phyloP scores from a whole-genome alignment of 129 eudicot genomes.

The Ambrosia artemisiifolia region DNA sequence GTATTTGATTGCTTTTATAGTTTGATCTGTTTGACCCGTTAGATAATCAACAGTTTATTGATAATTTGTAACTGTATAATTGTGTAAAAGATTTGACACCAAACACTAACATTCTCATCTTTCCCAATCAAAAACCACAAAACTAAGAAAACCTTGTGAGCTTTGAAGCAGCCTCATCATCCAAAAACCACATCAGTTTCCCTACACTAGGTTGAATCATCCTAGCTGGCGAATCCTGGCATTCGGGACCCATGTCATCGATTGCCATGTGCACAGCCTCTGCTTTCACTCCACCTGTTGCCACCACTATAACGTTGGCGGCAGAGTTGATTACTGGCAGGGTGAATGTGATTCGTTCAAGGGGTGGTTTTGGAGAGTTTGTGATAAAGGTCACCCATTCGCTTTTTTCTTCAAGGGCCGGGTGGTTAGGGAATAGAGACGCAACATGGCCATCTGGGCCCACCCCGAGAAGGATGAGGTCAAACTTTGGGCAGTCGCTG shows the following conservation, averaged over 20 bases:
- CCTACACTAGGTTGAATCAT: conserved; percentile 57
- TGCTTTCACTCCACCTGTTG: conserved; percentile 53
- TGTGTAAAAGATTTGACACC: neutral
- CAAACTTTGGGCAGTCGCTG: conserved; percentile 70
- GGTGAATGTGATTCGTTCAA: conserved; percentile 61
- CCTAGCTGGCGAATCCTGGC: conserved; percentile 49
- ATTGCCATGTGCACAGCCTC: conserved; percentile 49
- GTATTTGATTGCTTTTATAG: neutral
- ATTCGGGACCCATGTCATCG: conserved; percentile 29
- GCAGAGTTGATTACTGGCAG: conserved; percentile 71
- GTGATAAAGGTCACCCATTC: conserved; percentile 59
- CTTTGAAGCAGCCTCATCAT: conserved; percentile 58
- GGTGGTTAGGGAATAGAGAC: conserved; percentile 54
- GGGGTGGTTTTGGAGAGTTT: conserved; percentile 54
- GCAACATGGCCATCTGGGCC: conserved; percentile 67
- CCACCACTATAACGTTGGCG: conserved; percentile 52
- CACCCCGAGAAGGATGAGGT: conserved; percentile 56
- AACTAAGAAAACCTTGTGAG: conserved; percentile 31
- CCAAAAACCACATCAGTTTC: conserved; percentile 70
- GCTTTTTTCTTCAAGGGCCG: conserved; percentile 35
- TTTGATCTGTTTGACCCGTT: neutral
- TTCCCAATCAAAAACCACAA: neutral
- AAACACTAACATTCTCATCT: neutral
- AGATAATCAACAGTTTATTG: neutral
- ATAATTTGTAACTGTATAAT: neutral